Base-by-base conservation (phyloP, 2,329 filamentous ascomycete genomes). In the Fusarium sp. region DNA sequence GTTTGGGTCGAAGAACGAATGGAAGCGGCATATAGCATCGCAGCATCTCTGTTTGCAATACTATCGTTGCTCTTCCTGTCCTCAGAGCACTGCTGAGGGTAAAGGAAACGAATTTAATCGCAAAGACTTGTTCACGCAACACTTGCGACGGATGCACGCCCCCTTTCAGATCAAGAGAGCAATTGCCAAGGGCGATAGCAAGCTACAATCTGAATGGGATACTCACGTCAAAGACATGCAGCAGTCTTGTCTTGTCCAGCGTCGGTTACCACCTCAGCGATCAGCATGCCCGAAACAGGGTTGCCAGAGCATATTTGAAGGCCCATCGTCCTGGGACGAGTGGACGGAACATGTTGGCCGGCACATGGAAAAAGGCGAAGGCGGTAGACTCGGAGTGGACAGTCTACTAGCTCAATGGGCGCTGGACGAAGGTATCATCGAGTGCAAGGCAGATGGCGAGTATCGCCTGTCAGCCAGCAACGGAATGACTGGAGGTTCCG, bases 1-100 rank as follows among this genome's bases (percentile, higher is more conserved):
- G 0, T 97, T 98, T 74, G 88, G 89, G 2, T 94, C 91, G 13
- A 98, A 97, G 78, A 97, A 98, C 72, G 94, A 98, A 75, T 99
- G 94, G 94, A 98, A 98, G 76, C 87, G 94, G 4, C 95, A 99
- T 72, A 92, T 97, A 72, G 85, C 88, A 13, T 96, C 92, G 0
- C 92, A 97, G 69, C 95, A 99, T 77, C 84, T 99, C 22, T 89
- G 87, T 64, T 73, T 89, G 15, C 83, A 84, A 44, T 89, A 84
- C 65, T 89, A 89, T 68, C 82, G 87, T 19, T 89, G 87, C 64
- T 88, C 87, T 0, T 79, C 83, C 2, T 89, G 87, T 56, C 83
- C 85, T 0, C 80, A 82, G 54, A 81, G 77, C 53, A 79, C 79
- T 2, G 75, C 77, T 0, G 84, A 87, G 57, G 84, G 84, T 31